Conservation (phyloP, 768 basidiomycete genomes). For the Lyophyllum decastes region DNA sequence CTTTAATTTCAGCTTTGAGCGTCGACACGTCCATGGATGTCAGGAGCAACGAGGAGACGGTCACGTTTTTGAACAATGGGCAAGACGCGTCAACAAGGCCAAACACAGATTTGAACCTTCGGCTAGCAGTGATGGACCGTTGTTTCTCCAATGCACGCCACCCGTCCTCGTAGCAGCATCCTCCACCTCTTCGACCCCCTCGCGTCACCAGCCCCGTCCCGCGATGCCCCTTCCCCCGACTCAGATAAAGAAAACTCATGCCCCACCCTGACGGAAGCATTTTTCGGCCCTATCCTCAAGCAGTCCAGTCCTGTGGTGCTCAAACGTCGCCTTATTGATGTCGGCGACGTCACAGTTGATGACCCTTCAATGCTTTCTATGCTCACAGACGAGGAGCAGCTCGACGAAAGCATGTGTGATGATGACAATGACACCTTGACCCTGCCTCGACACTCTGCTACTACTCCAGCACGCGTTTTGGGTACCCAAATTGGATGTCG, state of each 20-base stretch:
- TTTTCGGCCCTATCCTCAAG: conserved; percentile 35
- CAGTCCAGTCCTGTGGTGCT: conserved; percentile 27
- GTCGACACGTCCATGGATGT: conserved; percentile 44
- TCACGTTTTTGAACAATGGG: conserved; percentile 14
- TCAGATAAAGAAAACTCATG: conserved; percentile 51
- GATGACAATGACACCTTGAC: conserved; percentile 41
- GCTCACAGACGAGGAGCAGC: conserved; percentile 35
- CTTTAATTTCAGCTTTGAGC: conserved; percentile 71
- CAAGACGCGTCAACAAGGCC: conserved; percentile 38
- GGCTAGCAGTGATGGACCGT: conserved; percentile 6
- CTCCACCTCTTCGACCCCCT: conserved; percentile 57
- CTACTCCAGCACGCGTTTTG: conserved; percentile 24
- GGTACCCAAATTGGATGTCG: conserved; percentile 10
- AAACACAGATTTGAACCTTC: conserved; percentile 32
- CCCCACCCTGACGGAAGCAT: conserved; percentile 29
- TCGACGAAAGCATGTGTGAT: conserved; percentile 31
- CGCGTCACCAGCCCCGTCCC: conserved; percentile 15
- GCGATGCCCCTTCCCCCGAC: conserved; percentile 30
- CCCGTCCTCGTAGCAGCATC: conserved; percentile 46
- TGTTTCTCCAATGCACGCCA: conserved; percentile 27
- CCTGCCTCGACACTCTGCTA: conserved; percentile 30
- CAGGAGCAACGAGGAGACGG: conserved; percentile 11
- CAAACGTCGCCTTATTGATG: conserved; percentile 46
- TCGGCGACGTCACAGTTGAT: conserved; percentile 50
- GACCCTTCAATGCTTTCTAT: conserved; percentile 33